phyloP scores from a whole-genome alignment of 257 asterid genomes.

The Solanum ossicruentum region DNA sequence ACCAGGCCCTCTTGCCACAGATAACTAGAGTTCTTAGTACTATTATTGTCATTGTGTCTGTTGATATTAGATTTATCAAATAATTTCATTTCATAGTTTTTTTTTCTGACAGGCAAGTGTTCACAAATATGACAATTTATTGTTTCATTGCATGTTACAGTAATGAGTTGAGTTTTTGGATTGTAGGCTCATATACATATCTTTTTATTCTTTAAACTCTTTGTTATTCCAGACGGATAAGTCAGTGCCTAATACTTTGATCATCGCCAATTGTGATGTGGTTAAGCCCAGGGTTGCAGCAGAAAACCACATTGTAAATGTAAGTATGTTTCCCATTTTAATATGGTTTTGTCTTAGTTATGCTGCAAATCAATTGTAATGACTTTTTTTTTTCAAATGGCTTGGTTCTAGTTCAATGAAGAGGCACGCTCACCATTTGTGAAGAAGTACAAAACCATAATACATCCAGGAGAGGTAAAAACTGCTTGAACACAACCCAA shows the following conservation, averaged over 20 bases:
- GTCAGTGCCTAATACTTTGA: constrained; percentile 89
- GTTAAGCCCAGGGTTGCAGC: constrained; percentile 95
- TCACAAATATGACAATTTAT: background rate
- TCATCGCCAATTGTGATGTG: constrained; percentile 84
- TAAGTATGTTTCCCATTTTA: constrained; percentile 10
- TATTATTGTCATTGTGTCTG: background rate
- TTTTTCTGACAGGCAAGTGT: background rate
- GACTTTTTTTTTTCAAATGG: background rate
- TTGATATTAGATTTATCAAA: background rate
- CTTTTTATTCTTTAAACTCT: background rate
- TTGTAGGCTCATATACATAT: background rate
- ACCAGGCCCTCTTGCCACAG: background rate
- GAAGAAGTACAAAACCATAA: constrained; percentile 86
- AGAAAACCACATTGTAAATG: constrained; percentile 73
- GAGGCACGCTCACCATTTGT: constrained; percentile 94
- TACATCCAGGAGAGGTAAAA: constrained; percentile 98
- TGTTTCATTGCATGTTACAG: background rate
- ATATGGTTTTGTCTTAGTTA: background rate
- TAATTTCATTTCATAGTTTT: background rate
- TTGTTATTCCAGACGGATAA: constrained; percentile 61
- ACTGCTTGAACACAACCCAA: background rate
- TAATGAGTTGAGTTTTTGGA: background rate
- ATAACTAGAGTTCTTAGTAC: background rate
- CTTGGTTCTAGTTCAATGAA: constrained; percentile 65
- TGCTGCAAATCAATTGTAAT: background rate